Percentiles rank a stretch among this genome's conserved stretches.
Evolutionary conservation across 371 early-diverging fungal species (phyloP).

Genomic region (Saksenaea vasiformis): DNA sequence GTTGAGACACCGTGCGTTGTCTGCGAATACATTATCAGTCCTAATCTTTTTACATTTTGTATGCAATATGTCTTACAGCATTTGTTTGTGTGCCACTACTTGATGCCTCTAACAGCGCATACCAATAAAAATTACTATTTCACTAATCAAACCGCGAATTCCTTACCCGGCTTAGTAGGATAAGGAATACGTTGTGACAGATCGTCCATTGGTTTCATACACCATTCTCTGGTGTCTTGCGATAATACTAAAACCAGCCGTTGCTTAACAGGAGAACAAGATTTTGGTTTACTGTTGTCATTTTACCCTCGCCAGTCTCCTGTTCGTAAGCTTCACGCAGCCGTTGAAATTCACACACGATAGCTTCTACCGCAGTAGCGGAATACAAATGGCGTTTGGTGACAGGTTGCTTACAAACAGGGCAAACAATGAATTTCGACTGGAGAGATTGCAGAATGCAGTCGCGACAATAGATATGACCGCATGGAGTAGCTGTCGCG

Average conservation of each 20-base stretch:
- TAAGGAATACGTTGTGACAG: constrained; percentile 11
- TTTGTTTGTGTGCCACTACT: neutral
- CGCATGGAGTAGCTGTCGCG: constrained; percentile 17
- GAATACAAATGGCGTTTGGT: constrained; percentile 1
- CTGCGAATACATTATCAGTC: neutral
- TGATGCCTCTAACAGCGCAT: neutral
- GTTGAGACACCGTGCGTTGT: neutral
- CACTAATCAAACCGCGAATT: neutral
- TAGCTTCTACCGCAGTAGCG: constrained; percentile 1
- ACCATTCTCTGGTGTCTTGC: neutral
- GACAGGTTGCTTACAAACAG: constrained; percentile 10
- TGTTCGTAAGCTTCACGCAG: constrained; percentile 13
- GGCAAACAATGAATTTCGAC: neutral
- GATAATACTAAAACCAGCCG: constrained; percentile 2
- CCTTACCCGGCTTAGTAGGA: constrained; percentile 10
- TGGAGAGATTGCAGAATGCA: constrained; percentile 11
- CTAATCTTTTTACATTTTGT: neutral
- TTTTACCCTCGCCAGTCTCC: constrained; percentile 12
- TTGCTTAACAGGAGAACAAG: no score
- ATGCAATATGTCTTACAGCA: neutral
- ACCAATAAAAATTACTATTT: neutral
- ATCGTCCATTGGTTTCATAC: constrained; percentile 8
- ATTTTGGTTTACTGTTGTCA: neutral
- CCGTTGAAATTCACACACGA: constrained; percentile 8
- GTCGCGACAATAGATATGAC: constrained; percentile 12